phyloP scores from a whole-genome alignment of 176 grass and related monocot species.

The Lolium multiflorum region DNA sequence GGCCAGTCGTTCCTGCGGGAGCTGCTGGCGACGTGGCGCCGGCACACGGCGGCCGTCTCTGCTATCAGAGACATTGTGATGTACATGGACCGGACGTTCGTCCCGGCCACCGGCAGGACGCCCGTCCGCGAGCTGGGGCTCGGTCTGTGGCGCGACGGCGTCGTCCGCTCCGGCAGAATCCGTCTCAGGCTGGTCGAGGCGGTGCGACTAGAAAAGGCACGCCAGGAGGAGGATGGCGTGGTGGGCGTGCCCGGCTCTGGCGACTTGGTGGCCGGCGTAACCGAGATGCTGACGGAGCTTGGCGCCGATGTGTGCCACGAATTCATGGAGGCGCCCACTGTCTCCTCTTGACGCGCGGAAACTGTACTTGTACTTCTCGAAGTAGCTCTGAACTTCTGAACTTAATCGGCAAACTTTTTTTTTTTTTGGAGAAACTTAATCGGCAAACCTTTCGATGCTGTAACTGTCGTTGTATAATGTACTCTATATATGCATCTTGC shows the following conservation, averaged over 20 bases:
- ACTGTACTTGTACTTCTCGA: background rate
- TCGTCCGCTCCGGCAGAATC: constrained; percentile 15
- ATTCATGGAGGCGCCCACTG: background rate
- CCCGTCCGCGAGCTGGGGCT: constrained; percentile 22
- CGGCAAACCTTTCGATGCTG: background rate
- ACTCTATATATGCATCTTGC: background rate
- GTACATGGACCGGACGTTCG: constrained; percentile 40
- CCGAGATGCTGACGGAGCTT: constrained; percentile 23
- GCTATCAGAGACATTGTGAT: background rate
- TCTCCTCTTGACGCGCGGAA: background rate
- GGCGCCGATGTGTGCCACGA: background rate
- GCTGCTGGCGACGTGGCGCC: constrained; percentile 38
- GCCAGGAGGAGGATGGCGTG: background rate
- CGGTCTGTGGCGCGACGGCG: constrained; percentile 26
- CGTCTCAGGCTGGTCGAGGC: constrained; percentile 13
- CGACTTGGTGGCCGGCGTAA: background rate
- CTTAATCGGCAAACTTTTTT: too few relatives aligned
- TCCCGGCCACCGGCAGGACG: background rate
- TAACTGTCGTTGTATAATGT: background rate
- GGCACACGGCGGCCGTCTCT: constrained; percentile 14
- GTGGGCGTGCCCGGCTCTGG: background rate
- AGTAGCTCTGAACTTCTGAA: background rate
- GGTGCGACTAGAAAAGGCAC: background rate
- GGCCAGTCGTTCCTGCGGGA: too few relatives aligned
- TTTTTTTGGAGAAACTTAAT: too few relatives aligned